Evolutionary conservation across 768 basidiomycete genomes (phyloP), one percentile per base, ranked within the genome.

Genomic region (Boletus edulis): DNA sequence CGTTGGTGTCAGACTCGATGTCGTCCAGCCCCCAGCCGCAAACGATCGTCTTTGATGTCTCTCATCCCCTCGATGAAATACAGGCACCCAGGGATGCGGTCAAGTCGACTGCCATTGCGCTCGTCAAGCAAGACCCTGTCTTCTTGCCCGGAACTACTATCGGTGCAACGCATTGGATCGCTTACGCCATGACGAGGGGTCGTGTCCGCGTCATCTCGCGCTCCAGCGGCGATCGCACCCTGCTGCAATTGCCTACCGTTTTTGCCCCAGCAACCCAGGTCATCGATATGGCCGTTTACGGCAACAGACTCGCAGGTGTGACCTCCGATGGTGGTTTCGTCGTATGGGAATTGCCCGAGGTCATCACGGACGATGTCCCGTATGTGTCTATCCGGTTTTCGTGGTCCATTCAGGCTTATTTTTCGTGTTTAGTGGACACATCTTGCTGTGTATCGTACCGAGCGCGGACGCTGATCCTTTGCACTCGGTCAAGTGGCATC

Each of bases 101-200:
- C 63, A 91, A 91, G 67, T 89, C 89, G n/a, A 94, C 91, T 0
- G 90, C 91, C 4, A 94, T 94, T 51, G 91, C 91, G 15, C 79
- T 94, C 46, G 89, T 94, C 66, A 89, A 85, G 71, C 90, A 93
- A 59, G 91, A 94, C 56, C 76, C 90, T 17, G 81, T 86, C 24
- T 94, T 93, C 74, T 75, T 92, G 54, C 89, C 88, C 43, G 91
- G 91, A 15, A 87, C 88, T 13, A 94, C 91, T 32, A 93, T 94
- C 51, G 91, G 91, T 11, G 91, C 91, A 14, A 92, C 91, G 5
- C 88, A 91, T 65, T 94, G 91, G 89, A 91, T 94, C 55, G 91
- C 91, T 15, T 93, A 94, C 64, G 91, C 91, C 24, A 94, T 94
- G 91, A 92, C 88, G 5, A 84, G 87, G 75, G 89, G 87, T 83